Evolutionary conservation across 768 basidiomycete species (phyloP).

Genomic region (Tulasnella sp.): DNA sequence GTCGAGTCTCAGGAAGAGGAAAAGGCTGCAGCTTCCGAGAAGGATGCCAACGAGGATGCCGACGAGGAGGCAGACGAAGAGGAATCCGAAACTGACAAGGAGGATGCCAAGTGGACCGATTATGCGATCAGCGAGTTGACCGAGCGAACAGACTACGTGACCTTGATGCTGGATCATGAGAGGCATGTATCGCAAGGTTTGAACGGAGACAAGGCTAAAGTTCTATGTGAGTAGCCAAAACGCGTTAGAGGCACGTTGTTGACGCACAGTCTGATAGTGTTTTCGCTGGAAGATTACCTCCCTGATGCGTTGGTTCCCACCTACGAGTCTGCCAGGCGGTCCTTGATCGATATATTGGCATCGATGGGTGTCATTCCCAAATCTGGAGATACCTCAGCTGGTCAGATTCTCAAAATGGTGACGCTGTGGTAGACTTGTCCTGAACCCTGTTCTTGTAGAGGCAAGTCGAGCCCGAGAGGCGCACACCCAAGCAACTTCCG

Average conservation of each 20-base stretch:
- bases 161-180: conserved; percentile 66
- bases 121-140: conserved; percentile 38
- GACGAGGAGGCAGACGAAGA: conserved; percentile 27
- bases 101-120: conserved; percentile 44
- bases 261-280: conserved; percentile 39
- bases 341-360: conserved; percentile 48
- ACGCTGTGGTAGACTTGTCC: background rate
- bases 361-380: conserved; percentile 45
- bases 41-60: conserved; percentile 17
- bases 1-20: conserved; percentile 11
- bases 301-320: conserved; percentile 66
- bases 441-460: conserved; percentile 28
- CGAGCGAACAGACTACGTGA: conserved; percentile 44
- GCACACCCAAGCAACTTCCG: conserved; percentile 26
- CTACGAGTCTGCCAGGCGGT: conserved; percentile 55
- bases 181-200: conserved; percentile 36
- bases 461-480: conserved; percentile 51
- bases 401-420: conserved; percentile 23
- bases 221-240: conserved; percentile 42
- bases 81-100: conserved; percentile 28
- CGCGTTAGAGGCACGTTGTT: background rate
- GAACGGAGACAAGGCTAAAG: conserved; percentile 27
- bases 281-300: conserved; percentile 66
- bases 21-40: background rate
- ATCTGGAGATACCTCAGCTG: conserved; percentile 29